phyloP scores from a whole-genome alignment of 768 basidiomycete species.

The Coprinellus aureogranulatus region DNA sequence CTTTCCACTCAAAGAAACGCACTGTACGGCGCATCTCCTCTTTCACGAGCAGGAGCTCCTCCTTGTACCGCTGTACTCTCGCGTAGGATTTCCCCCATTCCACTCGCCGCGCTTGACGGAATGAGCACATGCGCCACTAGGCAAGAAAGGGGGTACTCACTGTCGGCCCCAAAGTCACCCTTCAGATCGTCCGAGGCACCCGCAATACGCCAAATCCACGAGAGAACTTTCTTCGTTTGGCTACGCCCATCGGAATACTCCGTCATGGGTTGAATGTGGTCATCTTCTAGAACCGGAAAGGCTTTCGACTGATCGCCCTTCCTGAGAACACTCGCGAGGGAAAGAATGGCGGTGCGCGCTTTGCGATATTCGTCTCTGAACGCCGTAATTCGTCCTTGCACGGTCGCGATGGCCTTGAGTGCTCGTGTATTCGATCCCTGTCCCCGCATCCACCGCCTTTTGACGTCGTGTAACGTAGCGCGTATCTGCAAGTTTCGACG shows the following conservation, averaged over 20 bases:
- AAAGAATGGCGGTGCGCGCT: background rate
- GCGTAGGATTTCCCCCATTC: conserved; percentile 1
- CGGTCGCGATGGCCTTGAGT: conserved; percentile 11
- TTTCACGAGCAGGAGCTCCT: conserved; percentile 13
- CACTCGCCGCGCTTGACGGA: background rate
- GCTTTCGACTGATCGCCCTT: background rate
- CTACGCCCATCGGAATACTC: too few relatives aligned
- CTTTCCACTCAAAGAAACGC: conserved; percentile 11
- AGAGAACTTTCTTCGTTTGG: too few relatives aligned
- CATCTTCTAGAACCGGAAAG: background rate
- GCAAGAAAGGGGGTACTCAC: background rate
- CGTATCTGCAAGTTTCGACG: conserved; percentile 20
- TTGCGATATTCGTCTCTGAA: conserved; percentile 16
- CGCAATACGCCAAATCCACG: too few relatives aligned
- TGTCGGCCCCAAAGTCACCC: background rate
- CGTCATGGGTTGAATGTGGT: too few relatives aligned
- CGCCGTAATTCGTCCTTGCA: conserved; percentile 15
- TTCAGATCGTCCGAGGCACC: too few relatives aligned
- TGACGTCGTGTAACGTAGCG: conserved; percentile 17
- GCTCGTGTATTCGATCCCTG: conserved; percentile 24
- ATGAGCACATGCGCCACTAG: too few relatives aligned
- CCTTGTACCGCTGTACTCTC: background rate
- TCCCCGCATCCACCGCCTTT: conserved; percentile 17
- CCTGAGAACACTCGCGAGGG: background rate
- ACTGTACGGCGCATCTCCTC: conserved; percentile 16